A percentile compares a stretch with the other conserved stretches of the same genome.
Evolutionary conservation across 2,329 filamentous ascomycete genomes (phyloP).

Genomic region (Alternaria angustiovoidea): DNA sequence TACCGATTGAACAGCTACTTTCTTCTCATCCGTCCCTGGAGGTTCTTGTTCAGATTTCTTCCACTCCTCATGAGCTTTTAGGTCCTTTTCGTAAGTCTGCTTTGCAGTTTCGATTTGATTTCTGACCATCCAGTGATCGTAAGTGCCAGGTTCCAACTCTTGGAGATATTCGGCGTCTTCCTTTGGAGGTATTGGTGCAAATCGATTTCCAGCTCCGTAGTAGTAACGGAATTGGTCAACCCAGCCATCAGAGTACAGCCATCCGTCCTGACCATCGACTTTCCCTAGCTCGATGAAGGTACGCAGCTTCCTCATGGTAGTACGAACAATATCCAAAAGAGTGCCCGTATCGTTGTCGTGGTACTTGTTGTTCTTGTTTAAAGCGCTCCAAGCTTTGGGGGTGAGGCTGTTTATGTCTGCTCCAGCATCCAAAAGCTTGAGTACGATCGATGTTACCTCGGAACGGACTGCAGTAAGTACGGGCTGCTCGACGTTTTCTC

Average conservation of each 20-base stretch:
- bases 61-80: constrained; percentile 40
- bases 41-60: constrained; percentile 26
- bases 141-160: constrained; percentile 63
- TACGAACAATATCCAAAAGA: constrained; percentile 68
- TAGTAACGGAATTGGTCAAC: background rate
- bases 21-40: constrained; percentile 61
- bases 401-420: constrained; percentile 71
- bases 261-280: constrained; percentile 2
- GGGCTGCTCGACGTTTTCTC: constrained; percentile 66
- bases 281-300: constrained; percentile 19
- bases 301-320: constrained; percentile 55
- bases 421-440: constrained; percentile 68
- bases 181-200: constrained; percentile 33
- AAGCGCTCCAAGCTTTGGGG: constrained; percentile 39
- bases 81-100: constrained; percentile 47
- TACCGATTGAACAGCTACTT: constrained; percentile 61
- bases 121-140: constrained; percentile 64
- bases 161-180: constrained; percentile 62
- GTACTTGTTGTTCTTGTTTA: constrained; percentile 39
- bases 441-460: constrained; percentile 62
- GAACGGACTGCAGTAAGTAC: constrained; percentile 67
- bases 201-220: background rate
- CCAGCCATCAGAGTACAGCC: constrained; percentile 4
- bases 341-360: constrained; percentile 54
- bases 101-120: constrained; percentile 51